A percentile compares a stretch with the other conserved stretches of the same genome.
phyloP scores from a whole-genome alignment of 176 grass and related monocot species.

The Aegilops longissima region DNA sequence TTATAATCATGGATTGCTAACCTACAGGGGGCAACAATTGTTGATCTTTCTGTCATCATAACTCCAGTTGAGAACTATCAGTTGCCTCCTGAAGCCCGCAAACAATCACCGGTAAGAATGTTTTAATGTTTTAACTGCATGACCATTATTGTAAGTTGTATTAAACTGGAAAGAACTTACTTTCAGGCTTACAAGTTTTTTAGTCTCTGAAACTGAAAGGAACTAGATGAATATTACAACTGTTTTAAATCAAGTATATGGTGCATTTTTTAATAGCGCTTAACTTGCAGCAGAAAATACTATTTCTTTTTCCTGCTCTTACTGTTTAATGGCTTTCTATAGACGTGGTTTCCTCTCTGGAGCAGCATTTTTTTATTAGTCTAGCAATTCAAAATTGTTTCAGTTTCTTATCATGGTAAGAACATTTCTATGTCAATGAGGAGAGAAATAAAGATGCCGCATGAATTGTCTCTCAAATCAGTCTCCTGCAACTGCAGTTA shows the following conservation, averaged over 20 bases:
- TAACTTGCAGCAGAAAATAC: not conserved
- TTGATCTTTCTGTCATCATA: slow-evolving; percentile 79
- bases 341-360: not conserved
- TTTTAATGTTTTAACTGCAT: not conserved
- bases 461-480: not conserved
- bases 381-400: not conserved
- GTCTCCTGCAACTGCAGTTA: not conserved
- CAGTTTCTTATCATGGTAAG: not conserved
- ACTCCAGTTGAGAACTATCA: slow-evolving; percentile 84
- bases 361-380: not conserved
- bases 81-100: slow-evolving; percentile 64
- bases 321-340: not conserved
- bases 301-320: not conserved
- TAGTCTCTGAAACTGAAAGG: not conserved
- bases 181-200: not conserved
- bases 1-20: slow-evolving; percentile 21
- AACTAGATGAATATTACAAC: too few relatives aligned
- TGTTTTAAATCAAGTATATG: too few relatives aligned
- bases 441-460: not conserved
- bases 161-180: not conserved
- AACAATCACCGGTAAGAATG: slow-evolving; percentile 48
- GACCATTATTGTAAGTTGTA: not conserved
- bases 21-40: slow-evolving; percentile 85
- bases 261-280: not conserved
- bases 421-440: not conserved